These are phyloP conservation scores for Ceratocystis smalleyi DNA, from an alignment of 2,329 filamentous ascomycete species.

Conservation along the genomic window DNA sequence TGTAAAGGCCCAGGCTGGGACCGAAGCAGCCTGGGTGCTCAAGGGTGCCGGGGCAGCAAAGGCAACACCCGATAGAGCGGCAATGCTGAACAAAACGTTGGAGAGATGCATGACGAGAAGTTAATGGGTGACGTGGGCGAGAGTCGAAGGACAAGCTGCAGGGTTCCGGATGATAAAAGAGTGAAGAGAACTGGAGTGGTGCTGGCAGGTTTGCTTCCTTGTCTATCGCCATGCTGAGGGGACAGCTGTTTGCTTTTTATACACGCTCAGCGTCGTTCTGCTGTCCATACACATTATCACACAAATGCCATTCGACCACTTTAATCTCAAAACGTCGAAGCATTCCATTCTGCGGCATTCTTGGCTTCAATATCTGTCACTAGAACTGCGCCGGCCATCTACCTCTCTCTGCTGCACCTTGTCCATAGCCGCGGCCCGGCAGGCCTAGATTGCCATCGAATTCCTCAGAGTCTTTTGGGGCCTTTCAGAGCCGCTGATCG, in stretches of 20 bases:
- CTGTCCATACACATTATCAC: background rate
- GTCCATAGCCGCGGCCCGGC: too few relatives aligned
- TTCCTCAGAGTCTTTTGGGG: background rate
- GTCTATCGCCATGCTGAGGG: too few relatives aligned
- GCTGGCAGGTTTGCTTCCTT: background rate
- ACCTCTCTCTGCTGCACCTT: too few relatives aligned
- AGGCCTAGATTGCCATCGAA: background rate
- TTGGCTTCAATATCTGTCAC: background rate
- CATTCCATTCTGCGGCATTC: background rate
- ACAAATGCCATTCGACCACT: background rate
- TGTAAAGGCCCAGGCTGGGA: slow-evolving; percentile 30
- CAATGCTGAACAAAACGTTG: background rate
- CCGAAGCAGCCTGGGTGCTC: slow-evolving; percentile 18
- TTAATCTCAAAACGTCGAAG: background rate
- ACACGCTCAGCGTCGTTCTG: background rate
- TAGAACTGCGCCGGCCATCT: background rate
- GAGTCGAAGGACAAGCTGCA: background rate
- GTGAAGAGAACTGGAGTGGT: background rate
- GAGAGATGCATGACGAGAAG: background rate
- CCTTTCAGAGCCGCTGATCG: background rate
- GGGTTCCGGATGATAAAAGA: background rate
- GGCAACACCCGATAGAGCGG: background rate
- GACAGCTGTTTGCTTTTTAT: background rate
- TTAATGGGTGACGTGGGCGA: background rate
- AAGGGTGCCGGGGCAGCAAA: background rate